Evolutionary conservation across 2,329 filamentous ascomycete genomes (phyloP).

Genomic region (Sordariomycetes sp.): DNA sequence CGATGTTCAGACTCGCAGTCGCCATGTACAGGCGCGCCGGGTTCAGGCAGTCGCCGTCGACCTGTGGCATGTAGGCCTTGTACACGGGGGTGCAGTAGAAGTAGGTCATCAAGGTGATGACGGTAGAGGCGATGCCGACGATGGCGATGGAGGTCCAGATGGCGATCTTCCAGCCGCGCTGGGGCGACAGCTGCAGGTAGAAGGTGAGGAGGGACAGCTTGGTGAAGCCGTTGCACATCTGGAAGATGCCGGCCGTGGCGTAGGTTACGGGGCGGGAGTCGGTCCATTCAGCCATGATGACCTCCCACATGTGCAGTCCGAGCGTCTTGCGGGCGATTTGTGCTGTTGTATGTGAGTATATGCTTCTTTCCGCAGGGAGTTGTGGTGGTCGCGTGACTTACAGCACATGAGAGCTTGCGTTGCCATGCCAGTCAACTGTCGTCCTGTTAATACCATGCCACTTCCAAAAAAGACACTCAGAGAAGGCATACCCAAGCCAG

Average conservation of each 20-base stretch:
- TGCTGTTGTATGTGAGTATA: too few species aligned
- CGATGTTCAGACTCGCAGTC: conserved; percentile 35
- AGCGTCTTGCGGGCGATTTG: conserved; percentile 1
- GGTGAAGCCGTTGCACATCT: conserved; percentile 21
- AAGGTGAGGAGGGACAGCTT: conserved; percentile 27
- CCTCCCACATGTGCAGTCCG: not conserved
- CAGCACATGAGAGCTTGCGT: not conserved
- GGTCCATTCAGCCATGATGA: not conserved
- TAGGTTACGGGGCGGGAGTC: conserved; percentile 12
- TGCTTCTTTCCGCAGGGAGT: too few species aligned
- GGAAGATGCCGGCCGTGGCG: conserved; percentile 19
- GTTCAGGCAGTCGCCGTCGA: conserved; percentile 27
- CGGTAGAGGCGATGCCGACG: conserved; percentile 16
- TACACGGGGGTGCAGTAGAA: conserved; percentile 13
- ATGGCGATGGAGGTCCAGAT: conserved; percentile 18
- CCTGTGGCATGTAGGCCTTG: conserved; percentile 12
- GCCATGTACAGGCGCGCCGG: conserved; percentile 36
- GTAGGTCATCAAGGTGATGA: conserved; percentile 13
- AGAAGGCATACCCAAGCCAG: conserved; percentile 6
- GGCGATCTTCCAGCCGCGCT: conserved; percentile 17
- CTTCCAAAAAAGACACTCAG: not conserved
- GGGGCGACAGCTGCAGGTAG: conserved; percentile 24
- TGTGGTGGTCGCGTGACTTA: too few species aligned
- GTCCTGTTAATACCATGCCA: not conserved
- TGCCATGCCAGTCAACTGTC: conserved; percentile 1